Percentiles rank a stretch among this genome's conserved stretches.
These are phyloP conservation scores for Pseudocercospora cruenta DNA, from an alignment of 2,329 filamentous ascomycete species.

Conservation along the genomic window DNA sequence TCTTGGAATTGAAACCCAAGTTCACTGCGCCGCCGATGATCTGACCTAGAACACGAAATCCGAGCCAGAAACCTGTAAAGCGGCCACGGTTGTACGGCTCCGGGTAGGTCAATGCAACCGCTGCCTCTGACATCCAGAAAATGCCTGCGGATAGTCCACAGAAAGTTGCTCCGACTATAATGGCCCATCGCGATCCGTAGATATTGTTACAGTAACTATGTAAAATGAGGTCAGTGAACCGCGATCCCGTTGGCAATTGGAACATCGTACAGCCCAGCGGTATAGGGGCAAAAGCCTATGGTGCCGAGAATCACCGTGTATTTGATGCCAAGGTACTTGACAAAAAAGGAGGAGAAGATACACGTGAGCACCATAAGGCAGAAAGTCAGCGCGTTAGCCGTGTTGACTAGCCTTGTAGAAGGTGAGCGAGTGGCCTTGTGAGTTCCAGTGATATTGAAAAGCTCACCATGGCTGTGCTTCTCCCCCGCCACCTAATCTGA, in stretches of 20 bases:
- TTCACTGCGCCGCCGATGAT: constrained; percentile 74
- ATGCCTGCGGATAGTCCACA: constrained; percentile 73
- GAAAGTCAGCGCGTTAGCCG: constrained; percentile 71
- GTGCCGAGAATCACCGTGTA: constrained; percentile 70
- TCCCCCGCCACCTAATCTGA: background rate
- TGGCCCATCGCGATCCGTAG: constrained; percentile 69
- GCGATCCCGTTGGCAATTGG: background rate
- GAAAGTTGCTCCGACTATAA: constrained; percentile 67
- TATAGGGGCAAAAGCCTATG: constrained; percentile 70
- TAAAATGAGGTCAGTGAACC: too few relatives aligned
- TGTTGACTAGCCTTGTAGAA: constrained; percentile 68
- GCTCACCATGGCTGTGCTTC: background rate
- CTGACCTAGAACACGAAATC: constrained; percentile 63
- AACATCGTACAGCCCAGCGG: constrained; percentile 58
- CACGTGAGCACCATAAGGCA: constrained; percentile 74
- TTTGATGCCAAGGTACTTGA: constrained; percentile 71
- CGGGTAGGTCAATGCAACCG: constrained; percentile 72
- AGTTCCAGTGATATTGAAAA: constrained; percentile 38
- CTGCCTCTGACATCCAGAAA: constrained; percentile 76
- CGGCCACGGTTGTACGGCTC: constrained; percentile 69
- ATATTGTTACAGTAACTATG: constrained; percentile 67
- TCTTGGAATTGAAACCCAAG: constrained; percentile 64
- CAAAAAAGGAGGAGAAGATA: constrained; percentile 65
- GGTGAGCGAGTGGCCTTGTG: constrained; percentile 64
- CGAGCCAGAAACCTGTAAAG: constrained; percentile 70